Percentiles rank a stretch among this genome's conserved stretches.
Conservation (phyloP, 192 early-diverging fungal species). For the Coemansia sp. region DNA sequence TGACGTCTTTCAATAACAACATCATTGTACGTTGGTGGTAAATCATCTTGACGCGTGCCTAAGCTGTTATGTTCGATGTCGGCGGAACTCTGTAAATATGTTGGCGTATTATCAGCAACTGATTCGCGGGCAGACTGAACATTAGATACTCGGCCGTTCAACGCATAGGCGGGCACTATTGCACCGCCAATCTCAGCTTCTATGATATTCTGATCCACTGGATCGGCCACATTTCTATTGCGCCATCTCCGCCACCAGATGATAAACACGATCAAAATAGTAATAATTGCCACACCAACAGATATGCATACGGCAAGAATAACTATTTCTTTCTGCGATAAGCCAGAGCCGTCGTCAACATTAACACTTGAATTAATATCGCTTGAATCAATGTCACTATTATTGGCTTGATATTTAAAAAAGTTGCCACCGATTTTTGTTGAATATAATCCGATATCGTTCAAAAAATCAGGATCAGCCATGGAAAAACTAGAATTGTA, state of each 20-base stretch:
- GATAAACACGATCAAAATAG: background rate
- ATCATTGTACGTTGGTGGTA: too few species aligned
- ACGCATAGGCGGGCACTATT: background rate
- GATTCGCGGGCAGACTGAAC: background rate
- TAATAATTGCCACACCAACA: background rate
- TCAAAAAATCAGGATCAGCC: background rate
- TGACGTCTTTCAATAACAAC: too few species aligned
- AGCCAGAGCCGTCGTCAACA: background rate
- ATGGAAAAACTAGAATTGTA: background rate
- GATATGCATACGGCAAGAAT: conserved; percentile 2
- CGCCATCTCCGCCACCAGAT: background rate
- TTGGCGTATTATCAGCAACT: background rate
- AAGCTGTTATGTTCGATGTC: background rate
- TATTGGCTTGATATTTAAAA: background rate
- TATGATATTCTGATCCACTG: background rate
- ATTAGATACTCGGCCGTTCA: background rate
- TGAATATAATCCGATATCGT: background rate
- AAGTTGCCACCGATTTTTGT: background rate
- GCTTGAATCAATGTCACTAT: background rate
- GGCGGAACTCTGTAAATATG: background rate
- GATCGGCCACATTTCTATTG: background rate
- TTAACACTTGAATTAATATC: background rate
- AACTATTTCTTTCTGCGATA: background rate
- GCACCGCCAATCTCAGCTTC: background rate
- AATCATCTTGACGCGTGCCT: too few species aligned